Base-by-base conservation (phyloP, 2,329 filamentous ascomycete genomes). In the Ophiognomonia clavigignenti-juglandacearum region DNA sequence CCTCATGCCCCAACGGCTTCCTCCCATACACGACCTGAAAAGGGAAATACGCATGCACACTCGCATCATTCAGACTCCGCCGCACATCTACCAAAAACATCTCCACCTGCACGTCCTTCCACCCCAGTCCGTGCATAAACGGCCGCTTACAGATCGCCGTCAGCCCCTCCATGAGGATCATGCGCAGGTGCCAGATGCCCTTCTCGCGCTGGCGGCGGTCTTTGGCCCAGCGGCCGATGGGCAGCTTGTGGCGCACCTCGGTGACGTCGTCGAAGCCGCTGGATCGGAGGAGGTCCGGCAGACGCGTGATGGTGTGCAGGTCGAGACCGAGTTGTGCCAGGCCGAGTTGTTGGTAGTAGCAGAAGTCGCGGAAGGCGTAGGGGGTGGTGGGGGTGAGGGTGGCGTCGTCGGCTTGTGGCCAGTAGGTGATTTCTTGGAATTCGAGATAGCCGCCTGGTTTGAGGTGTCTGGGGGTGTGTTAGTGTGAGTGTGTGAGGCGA, bases 371-470 rank as follows among this genome's bases (percentile, higher is more conserved):
- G 55, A 71, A 66, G 6, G 73, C 71, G 43, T 73, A 75, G 4
- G 68, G 66, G 0, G 64, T 66, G 18, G 64, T 56, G 14, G 58
- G 54, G 1, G 58, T 59, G 34, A 71, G 69, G 1, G 69, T 67
- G 36, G 56, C 40, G 59, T 78, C 74, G 56, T 77, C 73, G 56
- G 68, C 70, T 9, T 61, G 60, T 4, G 69, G 60, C 11, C 53
- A 53, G 54, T 68, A 67, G 34, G 68, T 59, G 34, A 76, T 65
- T 34, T 77, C 74, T 48, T 74, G 70, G 20, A 75, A 55, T 53
- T 78, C 74, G 22, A 77, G 61, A 46, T 70, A 76, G 22, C 73
- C 74, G 24, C 74, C 74, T 1, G 74, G 74, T 50, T 75, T 75
- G 8, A 76, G 60, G 53, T 77, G 72, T 44, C 72, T 75, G 35